These are phyloP conservation scores for Metschnikowia gelsemii DNA, from an alignment of 805 yeast genomes.

Conservation along the genomic window DNA sequence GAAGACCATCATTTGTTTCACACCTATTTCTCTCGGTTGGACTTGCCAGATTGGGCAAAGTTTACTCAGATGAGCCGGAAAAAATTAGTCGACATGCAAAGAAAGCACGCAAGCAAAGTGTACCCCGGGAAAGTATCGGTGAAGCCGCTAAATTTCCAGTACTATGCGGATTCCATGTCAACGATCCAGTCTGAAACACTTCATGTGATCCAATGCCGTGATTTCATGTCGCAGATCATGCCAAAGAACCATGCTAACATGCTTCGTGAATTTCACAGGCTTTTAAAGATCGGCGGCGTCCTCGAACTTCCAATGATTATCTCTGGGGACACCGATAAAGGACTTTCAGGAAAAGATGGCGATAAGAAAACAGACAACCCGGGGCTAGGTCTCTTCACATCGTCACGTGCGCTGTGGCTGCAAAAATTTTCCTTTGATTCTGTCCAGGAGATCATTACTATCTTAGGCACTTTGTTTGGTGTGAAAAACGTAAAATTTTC, in stretches of 20 bases:
- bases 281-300: conserved; percentile 36
- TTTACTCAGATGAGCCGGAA: conserved; percentile 13
- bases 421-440: conserved; percentile 1
- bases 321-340: conserved; percentile 9
- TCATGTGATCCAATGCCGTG: conserved; percentile 39
- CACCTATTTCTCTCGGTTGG: conserved; percentile 11
- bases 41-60: conserved; percentile 12
- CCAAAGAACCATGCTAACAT: conserved; percentile 26
- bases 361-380: neutral
- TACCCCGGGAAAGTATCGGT: conserved; percentile 3
- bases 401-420: conserved; percentile 2
- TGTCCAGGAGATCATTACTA: neutral
- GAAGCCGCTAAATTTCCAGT: conserved; percentile 21
- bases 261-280: conserved; percentile 34
- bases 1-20: conserved; percentile 12
- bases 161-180: conserved; percentile 22
- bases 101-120: conserved; percentile 1
- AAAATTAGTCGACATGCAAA: conserved; percentile 16
- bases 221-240: conserved; percentile 34
- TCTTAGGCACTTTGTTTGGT: conserved; percentile 29
- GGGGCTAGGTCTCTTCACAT: too few species aligned
- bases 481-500: conserved; percentile 32
- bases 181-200: conserved; percentile 31
- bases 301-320: conserved; percentile 31
- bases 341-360: neutral